Evolutionary conservation across 2,329 filamentous ascomycete species (phyloP), one percentile per base, ranked within the genome.

Genomic region (Mollisiaceae sp.): DNA sequence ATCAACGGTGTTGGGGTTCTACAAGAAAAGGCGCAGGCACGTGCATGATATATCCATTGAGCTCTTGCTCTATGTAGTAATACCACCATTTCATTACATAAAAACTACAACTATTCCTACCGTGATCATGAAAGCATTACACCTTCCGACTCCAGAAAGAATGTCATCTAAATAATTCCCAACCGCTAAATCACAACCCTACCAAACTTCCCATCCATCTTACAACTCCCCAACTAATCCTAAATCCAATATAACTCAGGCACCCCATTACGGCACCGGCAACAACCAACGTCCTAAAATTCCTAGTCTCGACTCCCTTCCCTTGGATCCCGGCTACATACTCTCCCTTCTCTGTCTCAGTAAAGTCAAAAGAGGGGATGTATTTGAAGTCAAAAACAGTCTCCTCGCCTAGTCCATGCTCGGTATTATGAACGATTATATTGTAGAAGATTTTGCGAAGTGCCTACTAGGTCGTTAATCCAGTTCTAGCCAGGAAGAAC

Each of bases 341-440:
- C 66, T 69, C 67, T 1, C 70, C 75, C 60, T 73, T 71, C 56
- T 75, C 73, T 2, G 76, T 82, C 15, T 78, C 80, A 9, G 71
- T 73, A 4, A 54, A 32, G 22, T 78, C 74, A 59, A 83, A 82
- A 69, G 84, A 79, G 0, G 90, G 89, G 11, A 90, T 80, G 73
- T 90, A 91, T 74, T 92, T 90, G 77, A 93, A 90, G 22, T 89
- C 86, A 73, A 93, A 93, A 9, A 79, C 81, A 1, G 85, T 86
- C 71, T 88, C 83, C 56, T 83, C 80, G 0, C 89, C 86, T 8
- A 94, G 80, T 0, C 88, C 90, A 63, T 70, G 59, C 0, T 82
- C 85, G 62, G 88, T 86, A 63, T 86, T 85, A 64, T 89, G 82
- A n/a, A 89, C 83, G 18, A 91, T 83, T 2, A 90, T 75, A 20